A percentile compares a stretch with the other conserved stretches of the same genome.
Conservation (phyloP, 306 rosid genomes). For the Crataegus laevigata region DNA sequence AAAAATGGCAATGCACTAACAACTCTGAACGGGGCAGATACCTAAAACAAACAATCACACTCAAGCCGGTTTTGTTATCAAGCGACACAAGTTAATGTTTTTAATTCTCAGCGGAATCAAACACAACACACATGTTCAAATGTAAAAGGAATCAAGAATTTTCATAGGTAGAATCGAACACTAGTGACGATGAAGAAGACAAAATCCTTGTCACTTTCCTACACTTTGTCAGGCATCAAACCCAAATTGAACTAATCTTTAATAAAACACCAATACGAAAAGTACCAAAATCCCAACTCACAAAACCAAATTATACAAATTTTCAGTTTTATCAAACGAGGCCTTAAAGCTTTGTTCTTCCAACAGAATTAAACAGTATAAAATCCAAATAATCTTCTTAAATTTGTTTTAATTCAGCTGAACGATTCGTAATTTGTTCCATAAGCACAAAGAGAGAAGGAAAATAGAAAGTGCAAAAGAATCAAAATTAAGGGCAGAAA, state of each 20-base stretch:
- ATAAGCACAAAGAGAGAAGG: neutral
- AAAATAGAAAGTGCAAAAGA: neutral
- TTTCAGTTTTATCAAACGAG: neutral
- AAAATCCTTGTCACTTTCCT: neutral
- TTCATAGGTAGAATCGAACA: neutral
- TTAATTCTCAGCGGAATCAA: neutral
- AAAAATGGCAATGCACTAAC: slow-evolving; percentile 19
- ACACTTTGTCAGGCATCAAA: neutral
- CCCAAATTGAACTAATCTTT: neutral
- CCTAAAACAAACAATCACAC: neutral
- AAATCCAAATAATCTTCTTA: neutral
- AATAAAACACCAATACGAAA: neutral
- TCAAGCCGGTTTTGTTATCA: neutral
- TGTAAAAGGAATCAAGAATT: neutral
- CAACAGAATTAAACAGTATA: neutral
- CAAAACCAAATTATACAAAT: neutral
- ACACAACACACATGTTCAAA: neutral
- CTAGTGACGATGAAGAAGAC: neutral
- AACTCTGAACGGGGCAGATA: neutral
- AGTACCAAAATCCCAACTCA: neutral
- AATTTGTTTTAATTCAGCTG: neutral
- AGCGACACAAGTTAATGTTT: neutral
- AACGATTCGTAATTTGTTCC: neutral
- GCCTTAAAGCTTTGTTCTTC: neutral
- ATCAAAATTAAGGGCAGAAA: slow-evolving; percentile 1